A percentile compares a stretch with the other conserved stretches of the same genome.
These are phyloP conservation scores for Suillus occidentalis DNA, from an alignment of 768 basidiomycete species.

Conservation along the genomic window DNA sequence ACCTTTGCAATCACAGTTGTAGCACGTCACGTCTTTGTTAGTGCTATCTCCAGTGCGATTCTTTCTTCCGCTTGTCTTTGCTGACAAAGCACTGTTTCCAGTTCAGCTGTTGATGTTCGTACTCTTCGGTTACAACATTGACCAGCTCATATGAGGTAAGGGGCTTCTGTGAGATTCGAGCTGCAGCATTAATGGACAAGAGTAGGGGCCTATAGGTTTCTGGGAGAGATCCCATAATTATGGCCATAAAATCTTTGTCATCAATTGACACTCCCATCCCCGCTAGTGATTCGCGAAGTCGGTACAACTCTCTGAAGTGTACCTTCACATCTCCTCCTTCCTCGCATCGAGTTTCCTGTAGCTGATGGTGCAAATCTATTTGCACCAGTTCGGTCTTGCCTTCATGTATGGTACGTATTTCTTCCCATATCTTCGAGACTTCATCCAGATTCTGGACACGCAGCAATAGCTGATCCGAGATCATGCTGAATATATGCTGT, in stretches of 20 bases:
- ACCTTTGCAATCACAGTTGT: too few relatives aligned
- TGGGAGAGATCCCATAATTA: not conserved
- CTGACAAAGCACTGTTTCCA: not conserved
- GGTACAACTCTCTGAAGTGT: not conserved
- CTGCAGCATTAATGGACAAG: not conserved
- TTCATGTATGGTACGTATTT: not conserved
- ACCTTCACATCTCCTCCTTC: too few relatives aligned
- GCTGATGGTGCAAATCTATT: fast-evolving
- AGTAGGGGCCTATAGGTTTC: not conserved
- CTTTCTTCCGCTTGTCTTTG: not conserved
- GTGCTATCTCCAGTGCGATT: too few relatives aligned
- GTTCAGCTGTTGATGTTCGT: not conserved
- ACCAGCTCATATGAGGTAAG: not conserved
- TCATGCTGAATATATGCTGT: too few relatives aligned
- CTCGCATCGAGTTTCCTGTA: too few relatives aligned
- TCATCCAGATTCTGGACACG: too few relatives aligned
- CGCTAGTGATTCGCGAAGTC: not conserved
- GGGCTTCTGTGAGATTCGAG: not conserved
- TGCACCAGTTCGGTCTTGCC: not conserved
- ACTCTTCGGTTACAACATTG: not conserved
- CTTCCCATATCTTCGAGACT: too few relatives aligned
- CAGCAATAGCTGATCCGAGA: too few relatives aligned
- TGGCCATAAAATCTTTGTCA: not conserved
- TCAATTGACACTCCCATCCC: not conserved
- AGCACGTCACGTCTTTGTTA: too few relatives aligned